A percentile compares a stretch with the other conserved stretches of the same genome.
Evolutionary conservation across 495 filamentous ascomycete species (phyloP).

Genomic region (Staphylotrichum longicolle): DNA sequence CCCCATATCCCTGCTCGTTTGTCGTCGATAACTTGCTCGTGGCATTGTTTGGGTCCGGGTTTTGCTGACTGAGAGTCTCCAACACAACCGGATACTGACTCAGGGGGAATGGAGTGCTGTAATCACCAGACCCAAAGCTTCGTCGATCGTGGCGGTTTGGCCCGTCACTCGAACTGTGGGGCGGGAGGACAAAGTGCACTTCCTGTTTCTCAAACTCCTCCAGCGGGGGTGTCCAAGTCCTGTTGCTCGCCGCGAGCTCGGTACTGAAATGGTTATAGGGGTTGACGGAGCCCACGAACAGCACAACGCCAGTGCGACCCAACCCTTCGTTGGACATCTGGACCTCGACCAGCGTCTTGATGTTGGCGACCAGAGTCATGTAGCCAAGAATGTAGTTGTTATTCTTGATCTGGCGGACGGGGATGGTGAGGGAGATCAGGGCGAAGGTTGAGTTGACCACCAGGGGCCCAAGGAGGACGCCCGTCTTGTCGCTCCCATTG

Average conservation of each 20-base stretch:
- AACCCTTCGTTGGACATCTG: conserved; percentile 63
- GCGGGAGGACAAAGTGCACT: conserved; percentile 49
- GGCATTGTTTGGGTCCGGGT: conserved; percentile 53
- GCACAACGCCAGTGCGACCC: conserved; percentile 60
- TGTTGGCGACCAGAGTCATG: conserved; percentile 69
- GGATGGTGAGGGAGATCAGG: conserved; percentile 77
- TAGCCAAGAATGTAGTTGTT: conserved; percentile 64
- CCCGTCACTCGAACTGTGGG: conserved; percentile 35
- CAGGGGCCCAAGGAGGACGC: conserved; percentile 67
- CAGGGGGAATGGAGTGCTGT: conserved; percentile 55
- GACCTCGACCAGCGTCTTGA: conserved; percentile 56
- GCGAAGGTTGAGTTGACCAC: conserved; percentile 65
- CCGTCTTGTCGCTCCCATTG: conserved; percentile 41
- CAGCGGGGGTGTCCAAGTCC: conserved; percentile 31
- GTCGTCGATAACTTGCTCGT: conserved; percentile 61
- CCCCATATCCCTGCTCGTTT: conserved; percentile 63
- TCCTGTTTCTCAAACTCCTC: conserved; percentile 39
- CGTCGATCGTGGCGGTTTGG: conserved; percentile 49
- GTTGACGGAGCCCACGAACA: conserved; percentile 65
- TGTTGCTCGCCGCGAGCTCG: conserved; percentile 36
- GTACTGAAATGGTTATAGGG: conserved; percentile 61
- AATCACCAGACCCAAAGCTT: conserved; percentile 40
- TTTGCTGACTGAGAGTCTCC: conserved; percentile 49
- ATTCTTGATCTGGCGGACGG: conserved; percentile 64
- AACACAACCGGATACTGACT: conserved; percentile 55